Base-by-base conservation (phyloP, 2,329 filamentous ascomycete genomes). In the Exophiala calicioides region DNA sequence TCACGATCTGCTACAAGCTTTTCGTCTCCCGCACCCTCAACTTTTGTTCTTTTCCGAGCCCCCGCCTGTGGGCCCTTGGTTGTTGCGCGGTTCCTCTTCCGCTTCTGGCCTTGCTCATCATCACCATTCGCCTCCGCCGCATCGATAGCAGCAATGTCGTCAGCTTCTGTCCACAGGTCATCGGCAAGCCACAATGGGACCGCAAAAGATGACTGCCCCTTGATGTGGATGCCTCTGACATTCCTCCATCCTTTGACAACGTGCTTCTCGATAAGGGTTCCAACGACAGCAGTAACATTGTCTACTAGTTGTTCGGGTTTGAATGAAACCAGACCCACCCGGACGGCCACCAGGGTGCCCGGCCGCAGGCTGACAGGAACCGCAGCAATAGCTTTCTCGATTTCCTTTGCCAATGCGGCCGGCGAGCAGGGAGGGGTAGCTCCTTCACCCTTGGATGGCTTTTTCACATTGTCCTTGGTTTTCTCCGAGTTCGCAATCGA, bases 101-200 rank as follows among this genome's bases (percentile, higher is more conserved):
- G 53, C 40, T 59, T 59, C 29, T 47, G 48, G 12, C 37, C 47
- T 19, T 54, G 48, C 7, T 31, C 33, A 9, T 32, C 50, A 12
- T 51, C 40, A 57, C 60, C 31, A 62, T 64, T 36, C 62, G 60
- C 40, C 56, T 63, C 10, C 46, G 57, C 29, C 29, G 67, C 70
- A 55, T 79, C 72, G 4, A 75, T 71, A 32, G 93, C 73, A 5
- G 95, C 81, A 62, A 46, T 45, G 18, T 88, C 84, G 52, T 82
- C 78, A 50, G 85, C 80, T 56, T 93, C 87, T 12, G 85, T 69
- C 90, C 93, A 98, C 55, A 98, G 76, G 76, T 96, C 90, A 58
- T 90, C 85, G 3, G 91, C 87, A 64, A 95, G 73, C 88, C 90
- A 98, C 64, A 98, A 84, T n/a, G 93, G 93, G 62, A 98, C 77